Evolutionary conservation across 129 eudicot genomes (phyloP), one percentile per base, ranked within the genome.

Genomic region (Artemisia argyi): DNA sequence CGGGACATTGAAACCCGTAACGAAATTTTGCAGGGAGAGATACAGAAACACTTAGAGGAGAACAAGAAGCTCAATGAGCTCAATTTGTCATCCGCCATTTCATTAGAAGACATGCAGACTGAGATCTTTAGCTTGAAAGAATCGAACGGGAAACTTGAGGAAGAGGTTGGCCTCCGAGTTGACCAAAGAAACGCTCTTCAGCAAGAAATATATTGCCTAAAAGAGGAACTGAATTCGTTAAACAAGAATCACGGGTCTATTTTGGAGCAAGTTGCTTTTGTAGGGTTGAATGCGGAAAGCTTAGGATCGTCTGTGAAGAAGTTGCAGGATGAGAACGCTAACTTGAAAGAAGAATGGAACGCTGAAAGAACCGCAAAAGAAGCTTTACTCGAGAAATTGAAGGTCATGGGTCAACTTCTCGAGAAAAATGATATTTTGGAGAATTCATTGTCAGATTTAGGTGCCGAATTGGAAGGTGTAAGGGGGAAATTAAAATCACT

Each of bases 181-280:
- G 94, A 88, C 72, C 88, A 94, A 79, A 84, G 94, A 79, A 90
- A 90, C 66, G 91, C 93, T 57, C 99, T 94, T 72, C 99, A 95
- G 80, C 96, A 90, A 79, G 97, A 95, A 83, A 90, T 90, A 14
- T 90, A 86, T 84, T 84, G 94, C 68, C 65, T 90, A 68, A 95
- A 86, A 73, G 96, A 95, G 82, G 97, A 95, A 79, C 61, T 95
- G 55, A 84, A 84, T 30, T 87, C 81, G 30, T 60, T 88, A 80
- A 88, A 83, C 58, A 82, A 73, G 83, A 86, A 76, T 51, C 89
- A 77, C 44, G 66, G 56, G 47, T 80, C 76, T 1, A 28, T 89
- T 64, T 54, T 85, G 90, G 83, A 79, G 57, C 92, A 92, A 79
- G 88, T 92, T 56, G 68, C 80, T 9, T 80, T 77, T n/a, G 82